Evolutionary conservation across 139 green algal species (phyloP), one percentile per base, ranked within the genome.

Genomic region (Spirogloea muscicola): DNA sequence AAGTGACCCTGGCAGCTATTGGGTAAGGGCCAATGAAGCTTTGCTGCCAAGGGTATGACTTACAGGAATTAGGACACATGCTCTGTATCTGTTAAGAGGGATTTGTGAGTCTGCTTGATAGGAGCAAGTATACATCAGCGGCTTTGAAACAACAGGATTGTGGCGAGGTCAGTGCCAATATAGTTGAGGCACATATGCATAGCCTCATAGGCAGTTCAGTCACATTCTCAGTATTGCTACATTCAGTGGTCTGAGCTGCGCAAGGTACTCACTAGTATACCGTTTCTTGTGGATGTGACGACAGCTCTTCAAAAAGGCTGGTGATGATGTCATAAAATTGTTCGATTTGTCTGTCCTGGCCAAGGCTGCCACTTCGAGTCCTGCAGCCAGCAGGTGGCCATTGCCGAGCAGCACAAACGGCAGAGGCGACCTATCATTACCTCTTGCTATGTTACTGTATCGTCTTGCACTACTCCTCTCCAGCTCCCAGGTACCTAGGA

Each of bases 1-100:
- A 2, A 38, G 63, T 18, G 68, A 78, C 42, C 72, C 72, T 6
- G 72, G 72, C 29, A 68, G 62, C 49, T 80, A 80, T 27, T 78
- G 37, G 72, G 69, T 77, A 27, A 36, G 69, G 21, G 69, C 33
- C 33, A 7, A 7, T 18, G 29, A 21, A 34, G 7, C 3, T 9
- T 44, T 18, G 36, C 29, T 66, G 29, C 31, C n/a, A 16, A 34
- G 27, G 58, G 1, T 42, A 10, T 66, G 10, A 4, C 31, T 46
- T 46, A 25, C 49, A 7, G 49, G 10, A 37, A 25, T 25, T 18
- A 27, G 5, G 29, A 25, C 49, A 7, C n/a, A 5, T 60, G 49
- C 49, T 60, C n/a, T 5, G 43, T 34, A 13, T 2, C 10, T n/a
- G n/a, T n/a, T n/a, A n/a, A n/a, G n/a, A n/a, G n/a, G n/a, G n/a